Evolutionary conservation across 768 basidiomycete species (phyloP), one percentile per base, ranked within the genome.

Genomic region (Chiua virens): DNA sequence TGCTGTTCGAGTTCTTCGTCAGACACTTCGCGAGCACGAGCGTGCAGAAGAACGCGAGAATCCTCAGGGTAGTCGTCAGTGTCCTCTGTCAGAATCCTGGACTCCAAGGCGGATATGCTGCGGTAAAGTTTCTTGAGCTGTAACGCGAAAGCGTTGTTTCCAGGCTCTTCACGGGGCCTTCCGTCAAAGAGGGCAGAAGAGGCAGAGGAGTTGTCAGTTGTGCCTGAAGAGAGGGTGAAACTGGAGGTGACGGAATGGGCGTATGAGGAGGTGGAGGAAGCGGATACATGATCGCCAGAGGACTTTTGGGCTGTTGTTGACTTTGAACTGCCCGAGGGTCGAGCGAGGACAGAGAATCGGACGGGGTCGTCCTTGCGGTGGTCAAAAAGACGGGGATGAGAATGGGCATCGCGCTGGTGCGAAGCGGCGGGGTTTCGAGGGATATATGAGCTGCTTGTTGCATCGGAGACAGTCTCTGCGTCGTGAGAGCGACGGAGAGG

Each of bases 291-390:
- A 60, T 90, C 89, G 23, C 75, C 82, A 1, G 86, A 84, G 10
- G 78, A 75, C 57, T 84, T 84, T 22, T 81, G 76, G n/a, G 78
- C 74, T 8, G 82, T 80, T 0, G 74, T 58, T 1, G 79, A 75
- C 7, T 79, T 78, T 36, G 64, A 63, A 45, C 60, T 63, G 44
- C 9, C 62, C 53, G 41, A 63, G 9, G 85, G 78, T 37, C 84
- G 79, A 5, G 81, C 73, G 32, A 83, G 77, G 30, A 85, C 79
- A 35, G 82, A 74, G 70, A 98, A 98, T 11, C 87, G 81, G 28
- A 93, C 81, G 0, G 97, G 92, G 66, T 98, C 92, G 66, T 98
- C 90, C 61, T 91, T 85, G 35, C 89, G 79, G 52, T 89, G 91
- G 64, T 98, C 93, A 51, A 93, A 95, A 0, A 97, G 80, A 54